Evolutionary conservation across 345 rosid genomes (phyloP).

Genomic region (Melaleuca alternifolia): DNA sequence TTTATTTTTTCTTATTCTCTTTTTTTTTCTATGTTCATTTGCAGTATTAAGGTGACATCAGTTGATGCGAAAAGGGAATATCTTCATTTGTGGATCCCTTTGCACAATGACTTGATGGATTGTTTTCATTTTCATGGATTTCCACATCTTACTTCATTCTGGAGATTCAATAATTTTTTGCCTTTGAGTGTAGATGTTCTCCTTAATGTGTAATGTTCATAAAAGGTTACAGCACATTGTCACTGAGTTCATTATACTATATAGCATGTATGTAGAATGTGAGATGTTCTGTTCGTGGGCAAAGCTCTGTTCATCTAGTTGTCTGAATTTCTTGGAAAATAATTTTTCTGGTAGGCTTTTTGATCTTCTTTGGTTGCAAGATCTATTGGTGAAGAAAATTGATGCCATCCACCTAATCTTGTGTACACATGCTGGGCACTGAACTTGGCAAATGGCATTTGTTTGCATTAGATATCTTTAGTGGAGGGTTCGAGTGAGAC

Average conservation of each 20-base stretch:
- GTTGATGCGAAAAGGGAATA: neutral
- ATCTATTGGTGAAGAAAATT: neutral
- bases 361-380: neutral
- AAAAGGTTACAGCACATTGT: neutral
- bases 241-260: neutral
- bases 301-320: neutral
- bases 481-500: neutral
- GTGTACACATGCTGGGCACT: neutral
- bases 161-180: neutral
- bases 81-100: neutral
- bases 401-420: neutral
- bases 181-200: neutral
- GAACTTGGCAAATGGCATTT: neutral
- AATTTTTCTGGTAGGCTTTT: neutral
- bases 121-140: neutral
- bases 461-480: neutral
- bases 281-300: neutral
- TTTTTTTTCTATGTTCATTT: neutral
- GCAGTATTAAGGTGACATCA: neutral
- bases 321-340: neutral
- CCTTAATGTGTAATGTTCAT: neutral
- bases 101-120: neutral
- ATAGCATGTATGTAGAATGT: neutral
- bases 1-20: neutral
- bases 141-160: neutral